phyloP scores from a whole-genome alignment of 345 rosid genomes.

The Euphorbia peplus region DNA sequence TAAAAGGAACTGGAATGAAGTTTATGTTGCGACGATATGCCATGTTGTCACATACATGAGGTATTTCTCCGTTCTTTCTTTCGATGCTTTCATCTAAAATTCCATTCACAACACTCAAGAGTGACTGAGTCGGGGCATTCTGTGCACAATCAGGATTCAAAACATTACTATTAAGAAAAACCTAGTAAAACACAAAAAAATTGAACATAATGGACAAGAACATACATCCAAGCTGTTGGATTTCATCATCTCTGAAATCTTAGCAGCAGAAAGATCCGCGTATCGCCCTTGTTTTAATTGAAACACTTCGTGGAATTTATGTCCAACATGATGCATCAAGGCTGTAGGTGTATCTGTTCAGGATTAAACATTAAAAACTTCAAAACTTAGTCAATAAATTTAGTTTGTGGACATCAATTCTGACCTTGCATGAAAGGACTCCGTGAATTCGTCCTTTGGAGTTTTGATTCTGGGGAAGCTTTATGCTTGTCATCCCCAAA shows the following conservation, averaged over 20 bases:
- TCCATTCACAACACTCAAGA: conserved; percentile 79
- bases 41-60: conserved; percentile 55
- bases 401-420: background rate
- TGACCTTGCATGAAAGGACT: conserved; percentile 51
- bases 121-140: conserved; percentile 95
- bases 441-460: conserved; percentile 41
- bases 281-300: conserved; percentile 83
- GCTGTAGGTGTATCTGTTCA: conserved; percentile 55
- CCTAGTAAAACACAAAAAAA: background rate
- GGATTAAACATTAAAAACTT: background rate
- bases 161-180: conserved; percentile 15
- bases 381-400: background rate
- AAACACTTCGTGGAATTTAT: conserved; percentile 83
- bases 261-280: conserved; percentile 71
- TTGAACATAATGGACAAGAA: conserved; percentile 1
- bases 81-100: conserved; percentile 89
- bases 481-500: conserved; percentile 51
- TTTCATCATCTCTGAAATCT: conserved; percentile 86
- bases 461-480: conserved; percentile 43
- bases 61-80: conserved; percentile 71
- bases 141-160: conserved; percentile 35
- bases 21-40: background rate
- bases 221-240: conserved; percentile 76
- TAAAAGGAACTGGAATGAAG: background rate
- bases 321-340: conserved; percentile 55